Base-by-base conservation (phyloP, 805 yeast genomes). In the Sugiyamaella americana region DNA sequence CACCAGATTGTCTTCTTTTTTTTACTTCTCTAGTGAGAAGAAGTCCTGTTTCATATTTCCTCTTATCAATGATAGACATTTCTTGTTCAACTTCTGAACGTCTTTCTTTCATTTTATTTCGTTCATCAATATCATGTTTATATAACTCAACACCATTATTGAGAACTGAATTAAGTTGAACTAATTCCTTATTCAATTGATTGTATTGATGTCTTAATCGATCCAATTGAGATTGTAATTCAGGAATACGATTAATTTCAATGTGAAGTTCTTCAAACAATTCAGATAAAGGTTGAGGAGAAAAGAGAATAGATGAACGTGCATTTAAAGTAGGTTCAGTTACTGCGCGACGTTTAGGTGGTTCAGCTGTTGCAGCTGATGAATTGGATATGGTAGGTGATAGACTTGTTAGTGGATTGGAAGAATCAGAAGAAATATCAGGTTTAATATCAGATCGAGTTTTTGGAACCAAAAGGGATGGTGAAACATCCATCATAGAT, bases 11-110 rank as follows among this genome's bases (percentile, higher is more conserved):
- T 11, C 22, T 11, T 11, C 13, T 44, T 18, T 43, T 41, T 26
- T 50, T 52, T 39, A 39, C 47, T 17, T 50, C 53, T 13, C 55
- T 40, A 11, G 53, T 51, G 21, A 53, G 48, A 21, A 42, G 30
- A 11, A 53, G 35, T 1, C 56, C 56, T 32, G 46, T 42, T 32
- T 53, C 55, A 24, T 53, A 49, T 40, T 34, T 43, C 30, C 41
- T 18, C 42, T 51, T 51, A 20, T 53, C 56, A n/a, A 47, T 42
- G 3, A 24, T 40, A 10, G 51, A 44, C 8, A 38, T 47, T 24
- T 51, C 43, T 18, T 34, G 24, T 5, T 34, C 34, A 5, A 46
- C 39, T 11, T 37, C 51, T 26, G 18, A 35, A 6, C 44, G 38
- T 37, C 40, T 22, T 4, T 23, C 38, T 16, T 16, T 34, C 48